A percentile compares a stretch with the other conserved stretches of the same genome.
Evolutionary conservation across 2,329 filamentous ascomycete genomes (phyloP).

Genomic region (Ophiostoma quercus): DNA sequence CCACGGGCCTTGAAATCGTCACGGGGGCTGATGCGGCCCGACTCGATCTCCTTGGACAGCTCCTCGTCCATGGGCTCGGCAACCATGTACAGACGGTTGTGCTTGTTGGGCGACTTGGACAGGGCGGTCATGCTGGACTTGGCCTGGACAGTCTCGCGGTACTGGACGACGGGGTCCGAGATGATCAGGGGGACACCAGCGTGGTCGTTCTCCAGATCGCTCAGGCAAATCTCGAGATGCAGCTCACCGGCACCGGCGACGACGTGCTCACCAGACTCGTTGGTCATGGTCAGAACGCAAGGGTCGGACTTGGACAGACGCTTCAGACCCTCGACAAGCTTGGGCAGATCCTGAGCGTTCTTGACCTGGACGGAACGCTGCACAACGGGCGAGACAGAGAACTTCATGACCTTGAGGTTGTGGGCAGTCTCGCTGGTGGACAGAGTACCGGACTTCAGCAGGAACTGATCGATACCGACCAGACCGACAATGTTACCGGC

Average conservation of each 20-base stretch:
- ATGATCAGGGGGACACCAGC: conserved; percentile 96
- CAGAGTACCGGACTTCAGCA: conserved; percentile 99
- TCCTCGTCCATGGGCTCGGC: conserved; percentile 91
- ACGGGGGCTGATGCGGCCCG: conserved; percentile 85
- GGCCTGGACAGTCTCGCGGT: conserved; percentile 87
- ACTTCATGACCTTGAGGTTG: conserved; percentile 99
- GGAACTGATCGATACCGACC: conserved; percentile 99
- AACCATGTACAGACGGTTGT: conserved; percentile 98
- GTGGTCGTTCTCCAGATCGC: conserved; percentile 99
- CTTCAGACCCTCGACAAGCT: conserved; percentile 99
- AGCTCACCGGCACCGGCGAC: conserved; percentile 99
- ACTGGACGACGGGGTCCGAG: conserved; percentile 96
- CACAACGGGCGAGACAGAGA: conserved; percentile 98
- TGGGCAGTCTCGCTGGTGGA: conserved; percentile 95
- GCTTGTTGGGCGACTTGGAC: conserved; percentile 99
- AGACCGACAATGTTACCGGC: conserved; percentile 99
- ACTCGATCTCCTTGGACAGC: conserved; percentile 82
- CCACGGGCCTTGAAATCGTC: conserved; percentile 99
- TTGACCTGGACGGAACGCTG: conserved; percentile 98
- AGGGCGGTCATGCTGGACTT: conserved; percentile 92
- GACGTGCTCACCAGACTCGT: conserved; percentile 94
- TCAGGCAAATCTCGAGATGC: conserved; percentile 99
- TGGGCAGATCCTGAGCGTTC: conserved; percentile 99
- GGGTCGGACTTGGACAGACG: conserved; percentile 99
- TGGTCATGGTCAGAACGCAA: conserved; percentile 88